Percentiles rank a stretch among this genome's conserved stretches.
Conservation (phyloP, 352 stramenopile genomes). For the Achlya hypogyna region DNA sequence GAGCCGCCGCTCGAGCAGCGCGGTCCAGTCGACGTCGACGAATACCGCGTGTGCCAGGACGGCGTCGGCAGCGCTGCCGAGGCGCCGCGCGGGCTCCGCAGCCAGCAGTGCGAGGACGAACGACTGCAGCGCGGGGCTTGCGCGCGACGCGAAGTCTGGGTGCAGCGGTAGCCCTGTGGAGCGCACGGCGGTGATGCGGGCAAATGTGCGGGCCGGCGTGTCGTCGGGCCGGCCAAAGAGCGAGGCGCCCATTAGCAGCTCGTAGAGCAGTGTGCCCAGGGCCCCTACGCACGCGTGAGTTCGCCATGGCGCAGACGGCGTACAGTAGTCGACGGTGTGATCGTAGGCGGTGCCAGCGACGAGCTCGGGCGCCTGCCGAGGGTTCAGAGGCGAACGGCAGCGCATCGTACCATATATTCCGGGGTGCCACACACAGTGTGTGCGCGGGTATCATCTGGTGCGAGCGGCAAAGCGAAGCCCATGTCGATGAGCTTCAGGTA, state of each 20-base stretch:
- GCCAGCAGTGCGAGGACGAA: constrained; percentile 48
- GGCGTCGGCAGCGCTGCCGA: constrained; percentile 33
- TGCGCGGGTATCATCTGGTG: constrained; percentile 9
- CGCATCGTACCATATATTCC: constrained; percentile 15
- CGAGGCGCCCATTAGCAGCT: constrained; percentile 81
- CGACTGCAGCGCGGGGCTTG: not conserved
- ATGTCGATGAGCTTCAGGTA: constrained; percentile 85
- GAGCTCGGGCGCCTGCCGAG: constrained; percentile 10
- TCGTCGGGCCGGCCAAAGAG: constrained; percentile 49
- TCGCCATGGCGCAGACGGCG: not conserved
- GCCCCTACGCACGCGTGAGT: constrained; percentile 1
- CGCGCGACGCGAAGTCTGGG: not conserved
- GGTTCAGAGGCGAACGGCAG: not conserved
- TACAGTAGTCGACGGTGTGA: constrained; percentile 8
- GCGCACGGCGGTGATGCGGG: constrained; percentile 4
- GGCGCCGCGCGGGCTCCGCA: constrained; percentile 54
- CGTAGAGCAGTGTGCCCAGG: constrained; percentile 73
- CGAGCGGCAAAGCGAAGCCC: constrained; percentile 73
- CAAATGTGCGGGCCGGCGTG: not conserved
- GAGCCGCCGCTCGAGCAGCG: constrained; percentile 62
- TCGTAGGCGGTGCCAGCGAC: not conserved
- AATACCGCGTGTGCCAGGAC: constrained; percentile 66
- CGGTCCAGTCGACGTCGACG: constrained; percentile 49
- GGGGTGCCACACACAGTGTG: constrained; percentile 14
- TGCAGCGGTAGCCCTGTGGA: not conserved